Base-by-base conservation (phyloP, 2,329 filamentous ascomycete genomes). In the Salinomyces thailandicus region DNA sequence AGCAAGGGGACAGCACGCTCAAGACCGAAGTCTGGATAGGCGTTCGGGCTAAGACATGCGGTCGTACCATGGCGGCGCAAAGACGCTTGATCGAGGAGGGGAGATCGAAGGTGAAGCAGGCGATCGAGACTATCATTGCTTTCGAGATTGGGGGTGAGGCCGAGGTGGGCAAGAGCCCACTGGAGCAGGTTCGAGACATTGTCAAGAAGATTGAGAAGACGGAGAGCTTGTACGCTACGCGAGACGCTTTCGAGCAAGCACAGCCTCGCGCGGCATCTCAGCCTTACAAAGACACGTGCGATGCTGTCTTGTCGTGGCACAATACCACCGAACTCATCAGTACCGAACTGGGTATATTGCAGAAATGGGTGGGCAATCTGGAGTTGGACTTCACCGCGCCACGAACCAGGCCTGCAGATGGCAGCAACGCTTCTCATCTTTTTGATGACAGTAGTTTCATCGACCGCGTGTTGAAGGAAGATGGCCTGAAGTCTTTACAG, bases 291-390 rank as follows among this genome's bases (percentile, higher is more conserved):
- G 80, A 87, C 43, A 85, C 85, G 18, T 91, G 82, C 53, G 83
- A 93, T 56, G 81, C 89, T 33, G 81, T 98, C 47, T 77, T 94
- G 43, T 80, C 89, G 3, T 98, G 91, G 91, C 81, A 94, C 68
- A 98, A 96, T 61, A 95, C 87, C 35, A 95, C 87, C 19, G 79
- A 89, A 55, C 77, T 94, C 55, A 96, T 98, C 69, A 94, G 93
- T 59, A 94, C 85, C 2, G 85, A 98, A 59, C 73, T 98, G 41
- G 78, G 79, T 11, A 87, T 96, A 45, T 62, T 98, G 45, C 87
- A 91, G 60, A 86, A 81, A 45, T 98, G 91, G 91, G 91, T 98
- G 17, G 91, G 91, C 37, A 98, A 98, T 54, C 79, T 87, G 24
- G 87, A 94, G 54, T 73, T 98, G 26, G 86, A 96, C 61, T 98